phyloP scores from a whole-genome alignment of 371 early-diverging fungal genomes.

The Mucor plumbeus region DNA sequence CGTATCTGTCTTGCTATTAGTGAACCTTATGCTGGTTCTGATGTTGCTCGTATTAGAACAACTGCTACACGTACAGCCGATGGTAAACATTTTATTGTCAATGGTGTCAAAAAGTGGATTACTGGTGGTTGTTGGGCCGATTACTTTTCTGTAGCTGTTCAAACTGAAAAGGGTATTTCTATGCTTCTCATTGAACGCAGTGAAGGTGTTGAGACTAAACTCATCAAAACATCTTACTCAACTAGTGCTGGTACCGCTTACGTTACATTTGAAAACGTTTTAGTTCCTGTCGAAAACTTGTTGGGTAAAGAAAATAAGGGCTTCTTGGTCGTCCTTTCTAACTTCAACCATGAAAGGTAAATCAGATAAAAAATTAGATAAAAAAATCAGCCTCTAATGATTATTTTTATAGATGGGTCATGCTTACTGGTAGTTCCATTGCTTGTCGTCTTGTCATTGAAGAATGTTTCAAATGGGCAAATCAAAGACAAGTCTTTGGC shows the following conservation, averaged over 20 bases:
- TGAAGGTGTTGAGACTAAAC: constrained; percentile 71
- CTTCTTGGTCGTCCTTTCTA: constrained; percentile 61
- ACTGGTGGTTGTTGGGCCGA: constrained; percentile 78
- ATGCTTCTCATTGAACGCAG: constrained; percentile 67
- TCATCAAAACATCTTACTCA: constrained; percentile 70
- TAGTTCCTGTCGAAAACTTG: constrained; percentile 73
- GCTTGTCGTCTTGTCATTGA: constrained; percentile 40
- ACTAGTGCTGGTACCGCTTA: constrained; percentile 64
- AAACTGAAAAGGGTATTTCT: constrained; percentile 78
- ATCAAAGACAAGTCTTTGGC: constrained; percentile 77
- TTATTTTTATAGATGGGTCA: constrained; percentile 30
- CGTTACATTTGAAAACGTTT: constrained; percentile 61
- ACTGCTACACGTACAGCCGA: constrained; percentile 78
- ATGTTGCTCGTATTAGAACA: constrained; percentile 80
- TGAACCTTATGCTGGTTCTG: constrained; percentile 72
- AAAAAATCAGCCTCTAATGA: background rate
- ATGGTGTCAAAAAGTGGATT: constrained; percentile 79
- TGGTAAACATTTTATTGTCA: constrained; percentile 62
- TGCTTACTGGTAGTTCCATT: constrained; percentile 32
- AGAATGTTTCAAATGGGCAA: constrained; percentile 52
- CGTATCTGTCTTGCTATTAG: constrained; percentile 79
- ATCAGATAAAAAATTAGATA: background rate
- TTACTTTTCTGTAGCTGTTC: constrained; percentile 75
- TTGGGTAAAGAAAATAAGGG: constrained; percentile 76
- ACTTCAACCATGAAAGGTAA: constrained; percentile 60